Base-by-base conservation (phyloP, 192 early-diverging fungal genomes). In the Podila clonocystis region DNA sequence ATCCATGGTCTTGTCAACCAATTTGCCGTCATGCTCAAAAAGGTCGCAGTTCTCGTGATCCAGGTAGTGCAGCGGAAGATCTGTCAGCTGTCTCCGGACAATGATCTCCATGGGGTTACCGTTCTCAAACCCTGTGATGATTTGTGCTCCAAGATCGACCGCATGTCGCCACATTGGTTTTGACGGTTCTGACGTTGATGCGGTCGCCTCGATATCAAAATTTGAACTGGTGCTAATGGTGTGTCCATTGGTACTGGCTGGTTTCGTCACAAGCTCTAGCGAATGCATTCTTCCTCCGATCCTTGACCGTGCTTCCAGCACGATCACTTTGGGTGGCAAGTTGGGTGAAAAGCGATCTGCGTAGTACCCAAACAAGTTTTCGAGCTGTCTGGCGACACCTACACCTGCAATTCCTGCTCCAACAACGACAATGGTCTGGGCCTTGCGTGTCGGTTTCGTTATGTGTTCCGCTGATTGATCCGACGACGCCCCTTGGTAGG, bases 241-340 rank as follows among this genome's bases (percentile, higher is more conserved):
- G 29, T 52, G 58, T 48, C 49, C 17, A 31, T 13, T 41, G 59
- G 29, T 26, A 28, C 50, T 19, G 67, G 30, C 1, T 9, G 52
- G 22, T 52, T 64, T 33, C 15, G 68, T 65, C 68, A 55, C 34
- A 20, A 88, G 80, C 22, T 86, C 82, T 70, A 82, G 67, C 0
- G 87, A 86, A 58, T 87, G 84, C 52, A 88, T 74, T 9, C 86
- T 67, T 8, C 87, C 87, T 11, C 87, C 87, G 3, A 88, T 62
- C 36, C 87, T 58, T 28, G 85, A 67, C 12, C 86, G 73, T 1
- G 70, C 85, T 52, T 88, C 87, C 26, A 87, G 68, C 11, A 88
- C 33, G 33, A 82, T 55, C 1, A 88, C 83, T 12, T 71, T 74
- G 11, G 86, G 86, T 9, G 65, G 73, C 5, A 65, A 22, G 1